phyloP scores from a whole-genome alignment of 306 rosid genomes.

The Cucumis melo region DNA sequence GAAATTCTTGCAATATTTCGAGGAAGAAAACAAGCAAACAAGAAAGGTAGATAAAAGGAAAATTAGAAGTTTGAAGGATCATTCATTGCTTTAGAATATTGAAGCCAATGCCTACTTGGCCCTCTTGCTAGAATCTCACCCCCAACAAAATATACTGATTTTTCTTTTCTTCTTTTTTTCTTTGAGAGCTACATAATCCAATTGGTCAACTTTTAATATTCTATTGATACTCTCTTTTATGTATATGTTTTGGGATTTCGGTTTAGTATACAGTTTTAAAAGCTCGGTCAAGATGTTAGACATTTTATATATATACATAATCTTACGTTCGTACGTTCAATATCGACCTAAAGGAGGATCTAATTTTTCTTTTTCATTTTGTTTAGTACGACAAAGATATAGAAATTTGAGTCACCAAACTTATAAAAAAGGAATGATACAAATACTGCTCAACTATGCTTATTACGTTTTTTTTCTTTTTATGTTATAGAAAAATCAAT shows the following conservation, averaged over 20 bases:
- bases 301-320: too few species aligned
- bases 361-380: too few species aligned
- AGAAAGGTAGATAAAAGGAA: background rate
- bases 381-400: too few species aligned
- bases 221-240: background rate
- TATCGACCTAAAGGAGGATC: too few species aligned
- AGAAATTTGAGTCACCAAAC: too few species aligned
- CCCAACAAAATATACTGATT: background rate
- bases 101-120: background rate
- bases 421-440: too few species aligned
- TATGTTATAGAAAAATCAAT: background rate
- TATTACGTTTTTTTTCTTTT: background rate
- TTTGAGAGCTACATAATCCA: background rate
- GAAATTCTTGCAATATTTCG: too few species aligned
- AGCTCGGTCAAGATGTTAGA: too few species aligned
- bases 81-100: background rate
- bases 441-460: too few species aligned
- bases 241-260: background rate
- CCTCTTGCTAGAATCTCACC: constrained; percentile 1
- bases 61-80: background rate
- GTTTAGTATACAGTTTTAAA: background rate
- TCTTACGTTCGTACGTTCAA: too few species aligned
- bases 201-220: background rate
- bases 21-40: background rate
- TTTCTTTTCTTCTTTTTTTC: background rate